phyloP scores from a whole-genome alignment of 768 basidiomycete species.

The Leccinum barrowsii region DNA sequence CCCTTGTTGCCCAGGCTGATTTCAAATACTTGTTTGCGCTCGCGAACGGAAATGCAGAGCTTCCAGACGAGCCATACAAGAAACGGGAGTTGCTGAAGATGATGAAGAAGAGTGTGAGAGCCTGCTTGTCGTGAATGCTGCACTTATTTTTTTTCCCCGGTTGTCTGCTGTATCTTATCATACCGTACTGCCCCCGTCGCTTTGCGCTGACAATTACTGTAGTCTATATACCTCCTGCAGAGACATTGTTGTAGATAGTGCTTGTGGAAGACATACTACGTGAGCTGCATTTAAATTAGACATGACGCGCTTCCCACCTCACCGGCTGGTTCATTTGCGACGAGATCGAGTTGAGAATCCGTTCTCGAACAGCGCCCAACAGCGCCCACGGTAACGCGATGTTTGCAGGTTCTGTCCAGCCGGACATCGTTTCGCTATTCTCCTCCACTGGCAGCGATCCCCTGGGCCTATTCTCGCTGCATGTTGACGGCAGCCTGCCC shows the following conservation, averaged over 20 bases:
- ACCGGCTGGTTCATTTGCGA: constrained; percentile 12
- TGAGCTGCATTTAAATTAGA: constrained; percentile 1
- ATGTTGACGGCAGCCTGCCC: constrained; percentile 47
- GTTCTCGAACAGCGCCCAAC: constrained; percentile 7
- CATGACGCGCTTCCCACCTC: neutral
- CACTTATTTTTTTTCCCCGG: neutral
- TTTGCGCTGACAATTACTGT: neutral
- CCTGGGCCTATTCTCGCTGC: constrained; percentile 49
- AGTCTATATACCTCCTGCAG: constrained; percentile 4
- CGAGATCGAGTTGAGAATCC: constrained; percentile 18
- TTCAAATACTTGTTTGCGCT: constrained; percentile 75
- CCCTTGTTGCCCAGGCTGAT: constrained; percentile 84
- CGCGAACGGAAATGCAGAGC: constrained; percentile 47
- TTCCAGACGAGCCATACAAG: constrained; percentile 54
- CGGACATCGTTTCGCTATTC: constrained; percentile 65
- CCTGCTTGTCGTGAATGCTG: constrained; percentile 20
- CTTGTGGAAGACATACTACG: neutral
- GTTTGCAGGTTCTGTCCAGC: constrained; percentile 59
- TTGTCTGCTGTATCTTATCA: constrained; percentile 17
- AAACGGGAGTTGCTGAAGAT: constrained; percentile 50
- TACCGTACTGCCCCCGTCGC: neutral
- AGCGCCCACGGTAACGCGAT: constrained; percentile 23
- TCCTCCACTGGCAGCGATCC: constrained; percentile 69
- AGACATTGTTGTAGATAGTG: neutral
- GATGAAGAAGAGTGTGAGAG: constrained; percentile 45